phyloP scores from a whole-genome alignment of 2,329 filamentous ascomycete genomes.

The Apiospora hydei region DNA sequence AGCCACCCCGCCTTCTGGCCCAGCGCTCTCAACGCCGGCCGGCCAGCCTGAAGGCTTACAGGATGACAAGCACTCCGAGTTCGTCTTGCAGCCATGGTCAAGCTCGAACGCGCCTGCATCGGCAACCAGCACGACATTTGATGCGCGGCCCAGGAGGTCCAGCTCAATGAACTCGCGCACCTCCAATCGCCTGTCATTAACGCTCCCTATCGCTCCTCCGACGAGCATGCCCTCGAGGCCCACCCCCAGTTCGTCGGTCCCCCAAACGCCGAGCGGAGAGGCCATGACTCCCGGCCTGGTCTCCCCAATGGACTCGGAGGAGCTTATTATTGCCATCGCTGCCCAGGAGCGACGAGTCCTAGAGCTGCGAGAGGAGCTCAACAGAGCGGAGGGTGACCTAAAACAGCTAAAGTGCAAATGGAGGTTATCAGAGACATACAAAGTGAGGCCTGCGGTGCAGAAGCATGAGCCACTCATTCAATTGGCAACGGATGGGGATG shows the following conservation, averaged over 20 bases:
- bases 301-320: slow-evolving; percentile 62
- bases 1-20: slow-evolving; percentile 27
- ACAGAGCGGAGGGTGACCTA: slow-evolving; percentile 80
- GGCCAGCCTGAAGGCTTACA: slow-evolving; percentile 27
- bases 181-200: slow-evolving; percentile 66
- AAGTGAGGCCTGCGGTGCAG: slow-evolving; percentile 73
- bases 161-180: slow-evolving; percentile 61
- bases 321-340: slow-evolving; percentile 88
- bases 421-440: slow-evolving; percentile 77
- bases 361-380: slow-evolving; percentile 90
- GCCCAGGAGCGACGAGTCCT: slow-evolving; percentile 90
- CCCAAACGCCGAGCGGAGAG: slow-evolving; percentile 59
- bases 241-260: slow-evolving; percentile 55
- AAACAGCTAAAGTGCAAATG: slow-evolving; percentile 82
- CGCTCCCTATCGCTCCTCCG: slow-evolving; percentile 65
- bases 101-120: slow-evolving; percentile 46
- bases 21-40: slow-evolving; percentile 31
- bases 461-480: slow-evolving; percentile 61
- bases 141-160: slow-evolving; percentile 58
- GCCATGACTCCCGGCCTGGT: slow-evolving; percentile 44
- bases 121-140: slow-evolving; percentile 48
- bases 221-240: slow-evolving; percentile 60
- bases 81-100: slow-evolving; percentile 36
- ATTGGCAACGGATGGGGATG: slow-evolving; percentile 30
- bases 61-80: slow-evolving; percentile 32